phyloP scores from a whole-genome alignment of 1,284 basidiomycete species.

The Peniophora sp. region DNA sequence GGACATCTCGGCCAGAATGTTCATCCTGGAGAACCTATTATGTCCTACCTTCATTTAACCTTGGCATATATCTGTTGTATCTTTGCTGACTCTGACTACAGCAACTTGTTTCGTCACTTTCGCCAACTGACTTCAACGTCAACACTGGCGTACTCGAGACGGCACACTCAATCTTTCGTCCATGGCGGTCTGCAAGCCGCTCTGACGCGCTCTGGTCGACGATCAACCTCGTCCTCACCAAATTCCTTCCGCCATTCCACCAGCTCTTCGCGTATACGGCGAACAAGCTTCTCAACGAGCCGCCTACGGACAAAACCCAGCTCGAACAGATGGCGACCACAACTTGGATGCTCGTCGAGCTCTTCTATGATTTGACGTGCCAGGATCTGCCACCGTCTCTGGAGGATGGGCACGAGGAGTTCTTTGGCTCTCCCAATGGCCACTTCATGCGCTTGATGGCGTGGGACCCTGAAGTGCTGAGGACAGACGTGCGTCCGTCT shows the following conservation, averaged over 20 bases:
- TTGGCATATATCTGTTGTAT: too few species aligned
- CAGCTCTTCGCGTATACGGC: constrained; percentile 72
- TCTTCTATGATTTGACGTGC: constrained; percentile 92
- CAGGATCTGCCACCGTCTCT: constrained; percentile 95
- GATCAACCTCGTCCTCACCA: constrained; percentile 87
- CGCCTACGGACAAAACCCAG: constrained; percentile 33
- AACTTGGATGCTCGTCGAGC: constrained; percentile 75
- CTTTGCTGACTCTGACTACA: constrained; percentile 20
- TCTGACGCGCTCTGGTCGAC: constrained; percentile 83
- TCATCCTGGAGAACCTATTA: too few species aligned
- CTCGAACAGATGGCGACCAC: constrained; percentile 56
- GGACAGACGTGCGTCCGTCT: constrained; percentile 54
- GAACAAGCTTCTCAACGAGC: constrained; percentile 34
- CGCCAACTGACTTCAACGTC: constrained; percentile 72
- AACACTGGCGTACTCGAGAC: constrained; percentile 91
- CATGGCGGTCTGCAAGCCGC: constrained; percentile 89
- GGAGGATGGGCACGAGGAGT: constrained; percentile 82
- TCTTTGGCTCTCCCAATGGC: constrained; percentile 65
- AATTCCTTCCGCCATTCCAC: constrained; percentile 82
- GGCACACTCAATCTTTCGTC: constrained; percentile 91
- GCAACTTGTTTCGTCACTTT: constrained; percentile 81
- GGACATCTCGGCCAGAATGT: too few species aligned
- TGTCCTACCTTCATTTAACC: not conserved
- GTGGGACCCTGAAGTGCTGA: constrained; percentile 70
- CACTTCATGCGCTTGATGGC: constrained; percentile 74